These are phyloP conservation scores for Mycena capillaripes DNA, from an alignment of 768 basidiomycete species.

Conservation along the genomic window DNA sequence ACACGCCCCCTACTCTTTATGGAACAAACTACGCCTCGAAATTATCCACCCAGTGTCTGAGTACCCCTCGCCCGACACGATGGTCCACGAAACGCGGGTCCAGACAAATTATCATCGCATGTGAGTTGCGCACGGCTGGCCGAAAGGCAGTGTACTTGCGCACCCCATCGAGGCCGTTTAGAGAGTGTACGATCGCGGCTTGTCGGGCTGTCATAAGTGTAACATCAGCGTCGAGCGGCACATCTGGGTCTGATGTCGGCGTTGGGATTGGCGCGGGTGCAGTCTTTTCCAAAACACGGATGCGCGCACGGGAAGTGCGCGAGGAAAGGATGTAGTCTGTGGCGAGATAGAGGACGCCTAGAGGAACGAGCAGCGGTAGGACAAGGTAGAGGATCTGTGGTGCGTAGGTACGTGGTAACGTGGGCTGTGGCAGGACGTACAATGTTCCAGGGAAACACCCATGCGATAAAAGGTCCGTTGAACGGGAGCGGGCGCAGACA, in stretches of 20 bases:
- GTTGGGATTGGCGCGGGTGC: not conserved
- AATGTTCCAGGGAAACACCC: conserved; percentile 46
- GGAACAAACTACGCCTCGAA: conserved; percentile 36
- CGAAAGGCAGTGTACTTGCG: conserved; percentile 46
- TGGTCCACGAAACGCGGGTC: conserved; percentile 43
- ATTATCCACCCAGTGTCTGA: conserved; percentile 46
- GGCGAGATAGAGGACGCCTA: conserved; percentile 36
- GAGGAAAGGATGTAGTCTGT: conserved; percentile 42
- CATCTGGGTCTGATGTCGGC: not conserved
- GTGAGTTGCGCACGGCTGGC: conserved; percentile 43
- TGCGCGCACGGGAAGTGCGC: conserved; percentile 40
- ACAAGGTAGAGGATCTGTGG: conserved; percentile 36
- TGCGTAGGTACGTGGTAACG: not conserved
- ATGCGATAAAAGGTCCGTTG: conserved; percentile 40
- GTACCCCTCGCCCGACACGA: conserved; percentile 42
- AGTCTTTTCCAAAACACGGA: conserved; percentile 13
- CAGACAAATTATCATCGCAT: conserved; percentile 46
- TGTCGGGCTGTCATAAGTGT: conserved; percentile 39
- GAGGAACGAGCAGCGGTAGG: conserved; percentile 46
- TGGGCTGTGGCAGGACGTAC: conserved; percentile 29
- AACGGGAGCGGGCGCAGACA: conserved; percentile 24
- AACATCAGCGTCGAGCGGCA: not conserved
- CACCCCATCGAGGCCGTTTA: conserved; percentile 43
- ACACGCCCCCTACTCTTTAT: too few relatives aligned
- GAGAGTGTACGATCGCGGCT: conserved; percentile 36